phyloP scores from a whole-genome alignment of 192 early-diverging fungal species.

The Powellomyces hirtus region DNA sequence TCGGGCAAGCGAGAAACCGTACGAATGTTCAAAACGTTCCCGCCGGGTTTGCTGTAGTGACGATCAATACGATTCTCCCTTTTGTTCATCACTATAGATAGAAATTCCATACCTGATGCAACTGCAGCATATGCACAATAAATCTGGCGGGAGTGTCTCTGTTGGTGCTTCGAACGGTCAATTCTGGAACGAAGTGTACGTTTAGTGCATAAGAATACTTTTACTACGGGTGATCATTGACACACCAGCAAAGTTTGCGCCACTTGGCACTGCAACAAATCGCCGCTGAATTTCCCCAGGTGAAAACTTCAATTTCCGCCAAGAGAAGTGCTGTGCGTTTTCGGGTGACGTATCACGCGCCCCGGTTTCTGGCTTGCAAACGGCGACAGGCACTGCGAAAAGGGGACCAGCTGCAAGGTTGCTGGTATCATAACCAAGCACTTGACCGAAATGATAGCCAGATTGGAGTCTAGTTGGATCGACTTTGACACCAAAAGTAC shows the following conservation, averaged over 20 bases:
- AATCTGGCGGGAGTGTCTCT: constrained; percentile 62
- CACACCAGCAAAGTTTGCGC: constrained; percentile 85
- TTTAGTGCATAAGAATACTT: too few relatives aligned
- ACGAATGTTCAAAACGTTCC: constrained; percentile 56
- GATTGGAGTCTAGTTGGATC: constrained; percentile 77
- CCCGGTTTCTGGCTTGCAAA: constrained; percentile 70
- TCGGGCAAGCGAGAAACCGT: constrained; percentile 55
- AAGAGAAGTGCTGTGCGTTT: constrained; percentile 21
- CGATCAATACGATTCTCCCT: not conserved
- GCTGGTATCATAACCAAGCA: constrained; percentile 77
- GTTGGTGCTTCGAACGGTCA: constrained; percentile 28
- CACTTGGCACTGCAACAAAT: constrained; percentile 78
- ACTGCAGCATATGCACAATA: constrained; percentile 70
- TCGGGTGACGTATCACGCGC: not conserved
- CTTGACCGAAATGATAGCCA: constrained; percentile 76
- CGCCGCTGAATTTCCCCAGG: constrained; percentile 77
- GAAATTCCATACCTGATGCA: constrained; percentile 51
- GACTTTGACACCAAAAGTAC: constrained; percentile 67
- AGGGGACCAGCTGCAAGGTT: constrained; percentile 71
- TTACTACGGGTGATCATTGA: too few relatives aligned
- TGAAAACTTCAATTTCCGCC: constrained; percentile 57
- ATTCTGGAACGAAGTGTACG: constrained; percentile 28
- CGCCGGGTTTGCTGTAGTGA: constrained; percentile 64
- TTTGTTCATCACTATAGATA: not conserved
- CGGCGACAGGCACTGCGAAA: constrained; percentile 85